Percentiles rank a stretch among this genome's conserved stretches.
These are phyloP conservation scores for Hibiscus trionum DNA, from an alignment of 345 rosid genomes.

Conservation along the genomic window DNA sequence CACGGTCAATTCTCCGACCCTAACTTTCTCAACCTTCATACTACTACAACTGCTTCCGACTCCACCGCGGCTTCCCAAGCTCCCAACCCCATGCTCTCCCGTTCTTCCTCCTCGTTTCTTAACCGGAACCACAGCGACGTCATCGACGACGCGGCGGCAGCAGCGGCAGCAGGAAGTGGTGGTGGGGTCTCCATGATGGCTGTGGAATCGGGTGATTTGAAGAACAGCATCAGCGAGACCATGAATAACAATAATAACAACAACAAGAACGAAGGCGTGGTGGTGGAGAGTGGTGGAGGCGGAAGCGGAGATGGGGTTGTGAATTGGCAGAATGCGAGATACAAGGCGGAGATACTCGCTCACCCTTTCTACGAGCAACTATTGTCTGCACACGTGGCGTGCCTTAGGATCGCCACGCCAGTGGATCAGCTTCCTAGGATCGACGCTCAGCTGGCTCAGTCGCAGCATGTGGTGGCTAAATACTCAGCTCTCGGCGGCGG, in stretches of 20 bases:
- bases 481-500: conserved; percentile 66
- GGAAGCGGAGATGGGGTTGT: conserved; percentile 33
- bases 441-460: conserved; percentile 94
- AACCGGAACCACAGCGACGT: conserved; percentile 46
- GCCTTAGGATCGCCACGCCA: conserved; percentile 87
- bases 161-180: conserved; percentile 14
- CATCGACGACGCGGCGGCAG: conserved; percentile 46
- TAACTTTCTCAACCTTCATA: conserved; percentile 79
- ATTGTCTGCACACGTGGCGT: conserved; percentile 87
- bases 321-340: conserved; percentile 83
- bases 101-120: conserved; percentile 50
- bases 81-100: conserved; percentile 67
- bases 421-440: conserved; percentile 94
- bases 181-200: conserved; percentile 40
- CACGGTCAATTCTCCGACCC: conserved; percentile 41
- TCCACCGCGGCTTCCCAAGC: conserved; percentile 35
- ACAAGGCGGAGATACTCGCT: conserved; percentile 80
- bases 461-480: conserved; percentile 82
- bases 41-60: conserved; percentile 33
- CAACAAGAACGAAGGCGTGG: conserved; percentile 35
- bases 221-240: conserved; percentile 23
- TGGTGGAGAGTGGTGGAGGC: conserved; percentile 28
- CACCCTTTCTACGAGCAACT: conserved; percentile 94
- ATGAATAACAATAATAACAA: conserved; percentile 20
- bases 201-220: conserved; percentile 40